Base-by-base conservation (phyloP, 305 asterid genomes). In the Ruellia speciosa region DNA sequence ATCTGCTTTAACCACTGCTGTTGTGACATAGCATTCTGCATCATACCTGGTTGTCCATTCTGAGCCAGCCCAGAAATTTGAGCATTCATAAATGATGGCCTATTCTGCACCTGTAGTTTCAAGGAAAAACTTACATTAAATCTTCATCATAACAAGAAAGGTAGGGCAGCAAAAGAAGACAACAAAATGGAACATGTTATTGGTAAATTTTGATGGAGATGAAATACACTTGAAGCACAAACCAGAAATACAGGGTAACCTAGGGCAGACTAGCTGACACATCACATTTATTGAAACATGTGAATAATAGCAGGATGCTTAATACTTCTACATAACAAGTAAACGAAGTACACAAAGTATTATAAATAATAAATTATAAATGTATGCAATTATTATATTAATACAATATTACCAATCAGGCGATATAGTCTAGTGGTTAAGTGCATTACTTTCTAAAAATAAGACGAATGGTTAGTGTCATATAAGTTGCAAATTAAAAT, bases 1-100 rank as follows among this genome's bases (percentile, higher is more conserved):
- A 83, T 74, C 70, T 86, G 95, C 75, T 92, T 92, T 67, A 86
- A 70, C 95, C 95, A 88, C 80, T 88, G 96, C 67, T 86, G 95
- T 69, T 80, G 96, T 60, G 87, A 63, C 53, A 82, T 54, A 59
- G 84, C 61, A 58, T 77, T 92, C 75, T 84, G 95, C 77, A 86
- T 69, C 75, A 81, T 20, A 64, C 94, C 77, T 14, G 79, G 63
- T 65, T 86, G 95, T 54, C 94, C 96, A 72, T 86, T 88, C 77
- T 86, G 99, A 72, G 87, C 72, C 77, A 86, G 70, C 56, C 88
- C 87, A 49, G 94, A 76, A 47, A 88, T 68, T 70, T 82, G 94
- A 56, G 77, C 69, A 60, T 75, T 88, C 83, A 82, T 75, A 69
- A 82, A 86, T 58, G 97, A 76, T 34, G 93, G 56, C 81, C 94